A percentile compares a stretch with the other conserved stretches of the same genome.
Evolutionary conservation across 2,329 filamentous ascomycete species (phyloP).

Genomic region (Tolypocladium amazonense): DNA sequence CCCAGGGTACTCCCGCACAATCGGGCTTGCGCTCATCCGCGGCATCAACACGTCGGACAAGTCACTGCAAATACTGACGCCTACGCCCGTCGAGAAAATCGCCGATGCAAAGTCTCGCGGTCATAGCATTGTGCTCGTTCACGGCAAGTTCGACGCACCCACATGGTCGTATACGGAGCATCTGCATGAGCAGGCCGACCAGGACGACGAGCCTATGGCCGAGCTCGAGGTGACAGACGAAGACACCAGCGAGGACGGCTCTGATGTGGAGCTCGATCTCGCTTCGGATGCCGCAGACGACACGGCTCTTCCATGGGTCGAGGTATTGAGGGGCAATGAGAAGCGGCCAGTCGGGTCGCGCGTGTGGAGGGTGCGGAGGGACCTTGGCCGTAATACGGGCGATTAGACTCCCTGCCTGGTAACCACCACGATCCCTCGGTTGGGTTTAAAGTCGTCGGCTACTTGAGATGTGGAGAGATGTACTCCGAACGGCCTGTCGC

Average conservation of each 20-base stretch:
- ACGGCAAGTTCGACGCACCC: conserved; percentile 58
- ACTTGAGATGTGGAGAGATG: neutral
- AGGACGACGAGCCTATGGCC: conserved; percentile 16
- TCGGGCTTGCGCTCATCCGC: conserved; percentile 60
- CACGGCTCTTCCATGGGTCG: conserved; percentile 45
- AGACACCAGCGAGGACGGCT: conserved; percentile 22
- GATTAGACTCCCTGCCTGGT: conserved; percentile 11
- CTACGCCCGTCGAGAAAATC: conserved; percentile 33
- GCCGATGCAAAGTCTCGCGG: conserved; percentile 27
- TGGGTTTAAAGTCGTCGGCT: neutral
- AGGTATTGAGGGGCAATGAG: conserved; percentile 42
- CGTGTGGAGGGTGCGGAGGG: conserved; percentile 54
- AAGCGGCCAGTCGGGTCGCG: conserved; percentile 46
- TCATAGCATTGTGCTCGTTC: conserved; percentile 48
- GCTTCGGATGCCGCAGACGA: conserved; percentile 9
- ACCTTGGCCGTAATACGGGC: conserved; percentile 37
- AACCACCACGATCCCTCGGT: neutral
- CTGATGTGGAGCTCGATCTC: conserved; percentile 17
- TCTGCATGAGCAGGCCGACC: conserved; percentile 29
- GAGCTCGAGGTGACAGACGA: conserved; percentile 22
- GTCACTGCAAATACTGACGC: conserved; percentile 55
- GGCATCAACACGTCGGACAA: conserved; percentile 49
- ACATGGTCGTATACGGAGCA: conserved; percentile 62
- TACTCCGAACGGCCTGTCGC: neutral
- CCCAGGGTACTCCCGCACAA: conserved; percentile 44